These are phyloP conservation scores for Keqinozyma sinolaborantium DNA, from an alignment of 1,139 yeast genomes.

Conservation along the genomic window DNA sequence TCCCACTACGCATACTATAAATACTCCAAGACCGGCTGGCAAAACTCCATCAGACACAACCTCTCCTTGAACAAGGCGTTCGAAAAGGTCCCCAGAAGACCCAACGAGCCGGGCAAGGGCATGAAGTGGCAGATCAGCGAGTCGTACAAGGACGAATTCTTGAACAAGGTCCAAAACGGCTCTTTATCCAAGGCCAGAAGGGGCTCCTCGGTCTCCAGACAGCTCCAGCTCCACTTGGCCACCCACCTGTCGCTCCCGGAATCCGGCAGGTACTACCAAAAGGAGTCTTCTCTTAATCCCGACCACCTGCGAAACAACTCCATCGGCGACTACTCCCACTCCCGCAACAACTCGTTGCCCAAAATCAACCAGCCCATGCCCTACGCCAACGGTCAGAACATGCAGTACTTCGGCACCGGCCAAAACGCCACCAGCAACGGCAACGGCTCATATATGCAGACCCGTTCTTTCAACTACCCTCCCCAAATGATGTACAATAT, in stretches of 20 bases:
- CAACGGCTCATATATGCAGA: constrained; percentile 1
- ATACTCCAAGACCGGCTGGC: constrained; percentile 88
- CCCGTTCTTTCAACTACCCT: constrained; percentile 1
- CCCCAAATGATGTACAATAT: constrained; percentile 10
- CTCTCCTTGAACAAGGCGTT: constrained; percentile 58
- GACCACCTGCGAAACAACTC: constrained; percentile 8
- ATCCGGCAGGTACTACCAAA: constrained; percentile 25
- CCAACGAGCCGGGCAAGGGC: constrained; percentile 97
- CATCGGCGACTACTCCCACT: constrained; percentile 8
- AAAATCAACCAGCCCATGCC: constrained; percentile 9
- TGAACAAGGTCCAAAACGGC: constrained; percentile 75
- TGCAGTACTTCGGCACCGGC: constrained; percentile 9
- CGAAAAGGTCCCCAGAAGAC: constrained; percentile 92
- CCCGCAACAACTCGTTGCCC: constrained; percentile 12
- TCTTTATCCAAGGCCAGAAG: constrained; percentile 69
- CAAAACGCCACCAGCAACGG: constrained; percentile 7
- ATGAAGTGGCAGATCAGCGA: constrained; percentile 98
- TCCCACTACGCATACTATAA: constrained; percentile 87
- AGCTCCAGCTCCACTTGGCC: constrained; percentile 70
- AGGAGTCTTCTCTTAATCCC: constrained; percentile 6
- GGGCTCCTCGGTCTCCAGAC: constrained; percentile 77
- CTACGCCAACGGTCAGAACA: neutral
- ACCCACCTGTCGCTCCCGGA: constrained; percentile 68
- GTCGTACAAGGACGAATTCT: constrained; percentile 76
- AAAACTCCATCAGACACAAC: constrained; percentile 59